Base-by-base conservation (phyloP, 345 rosid species). In the Aquilaria malaccensis region DNA sequence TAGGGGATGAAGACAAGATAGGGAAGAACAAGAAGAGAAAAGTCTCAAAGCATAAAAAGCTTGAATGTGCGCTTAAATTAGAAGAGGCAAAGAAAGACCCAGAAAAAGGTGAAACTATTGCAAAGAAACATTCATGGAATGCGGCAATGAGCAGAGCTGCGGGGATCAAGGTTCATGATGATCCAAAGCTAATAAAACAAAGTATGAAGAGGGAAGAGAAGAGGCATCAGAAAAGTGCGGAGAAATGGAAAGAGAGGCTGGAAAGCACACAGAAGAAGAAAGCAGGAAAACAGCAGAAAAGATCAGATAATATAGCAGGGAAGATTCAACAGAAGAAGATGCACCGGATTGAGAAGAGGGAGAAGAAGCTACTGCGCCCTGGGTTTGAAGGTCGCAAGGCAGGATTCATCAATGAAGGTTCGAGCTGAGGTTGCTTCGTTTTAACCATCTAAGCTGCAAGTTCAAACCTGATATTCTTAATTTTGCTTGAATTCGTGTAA, bases 301-400 rank as follows among this genome's bases (percentile, higher is more conserved):
- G 97, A 61, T 79, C 92, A 2, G 83, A 75, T 53, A 90, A 93
- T 30, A 85, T 90, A 60, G 78, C 90, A 0, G 87, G 69, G 37
- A 84, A 92, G 74, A 77, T 77, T 64, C 81, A 81, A 11, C 80
- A 87, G 66, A 93, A 89, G 70, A 93, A 89, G 84, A 33, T 15
- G 81, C 71, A 91, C 14, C 70, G 78, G 62, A 87, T 89, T 30
- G 95, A 85, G 0, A 93, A 87, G 72, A 79, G 99, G 60, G 96
- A 94, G 87, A 93, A 87, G 64, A 87, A 90, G 79, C 88, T 90
- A 53, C 32, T 84, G 67, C 76, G 95, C 55, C 94, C 98, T 7
- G 96, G 97, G n/a, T 87, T 89, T 68, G 96, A 85, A 86, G 97
- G 97, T 56, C 89, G 89, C 58, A 79, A 79, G 58, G 80, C 72